These are phyloP conservation scores for Nothophoma quercina DNA, from an alignment of 2,329 filamentous ascomycete species.

Conservation along the genomic window DNA sequence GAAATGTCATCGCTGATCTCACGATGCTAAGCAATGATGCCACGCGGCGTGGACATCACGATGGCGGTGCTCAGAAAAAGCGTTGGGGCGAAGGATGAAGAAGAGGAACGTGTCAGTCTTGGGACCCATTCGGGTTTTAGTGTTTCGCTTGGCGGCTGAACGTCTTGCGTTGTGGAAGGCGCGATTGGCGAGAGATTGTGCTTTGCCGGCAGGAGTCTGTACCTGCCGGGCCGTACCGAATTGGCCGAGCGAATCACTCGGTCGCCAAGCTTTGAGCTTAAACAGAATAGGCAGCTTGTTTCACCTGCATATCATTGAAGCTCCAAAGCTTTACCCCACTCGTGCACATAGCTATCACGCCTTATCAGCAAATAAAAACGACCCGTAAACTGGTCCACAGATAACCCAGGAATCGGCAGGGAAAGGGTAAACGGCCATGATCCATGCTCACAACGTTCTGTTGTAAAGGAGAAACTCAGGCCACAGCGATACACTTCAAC, in stretches of 20 bases:
- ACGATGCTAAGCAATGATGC: slow-evolving; percentile 13
- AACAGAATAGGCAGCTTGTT: slow-evolving; percentile 17
- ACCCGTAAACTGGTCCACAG: neutral
- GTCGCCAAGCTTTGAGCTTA: slow-evolving; percentile 14
- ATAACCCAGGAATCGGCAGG: neutral
- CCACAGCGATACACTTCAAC: too few species aligned
- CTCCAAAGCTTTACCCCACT: neutral
- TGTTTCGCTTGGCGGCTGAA: slow-evolving; percentile 2
- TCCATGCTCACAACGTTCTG: neutral
- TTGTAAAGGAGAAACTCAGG: neutral
- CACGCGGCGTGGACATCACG: slow-evolving; percentile 1
- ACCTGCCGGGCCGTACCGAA: slow-evolving; percentile 12
- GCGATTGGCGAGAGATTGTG: slow-evolving; percentile 4
- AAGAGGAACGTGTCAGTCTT: neutral
- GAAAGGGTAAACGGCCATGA: neutral
- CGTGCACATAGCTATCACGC: slow-evolving; percentile 4
- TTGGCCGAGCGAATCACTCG: neutral
- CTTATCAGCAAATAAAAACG: slow-evolving; percentile 7
- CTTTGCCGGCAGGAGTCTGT: neutral
- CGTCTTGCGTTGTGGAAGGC: neutral
- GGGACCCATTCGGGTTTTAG: neutral
- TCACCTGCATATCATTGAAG: neutral
- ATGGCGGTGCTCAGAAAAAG: neutral
- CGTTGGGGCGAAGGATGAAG: slow-evolving; percentile 2
- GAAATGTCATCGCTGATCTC: slow-evolving; percentile 12